Percentiles rank a stretch among this genome's conserved stretches.
Evolutionary conservation across 768 basidiomycete species (phyloP).

Genomic region (Boletus vinaceobasis): DNA sequence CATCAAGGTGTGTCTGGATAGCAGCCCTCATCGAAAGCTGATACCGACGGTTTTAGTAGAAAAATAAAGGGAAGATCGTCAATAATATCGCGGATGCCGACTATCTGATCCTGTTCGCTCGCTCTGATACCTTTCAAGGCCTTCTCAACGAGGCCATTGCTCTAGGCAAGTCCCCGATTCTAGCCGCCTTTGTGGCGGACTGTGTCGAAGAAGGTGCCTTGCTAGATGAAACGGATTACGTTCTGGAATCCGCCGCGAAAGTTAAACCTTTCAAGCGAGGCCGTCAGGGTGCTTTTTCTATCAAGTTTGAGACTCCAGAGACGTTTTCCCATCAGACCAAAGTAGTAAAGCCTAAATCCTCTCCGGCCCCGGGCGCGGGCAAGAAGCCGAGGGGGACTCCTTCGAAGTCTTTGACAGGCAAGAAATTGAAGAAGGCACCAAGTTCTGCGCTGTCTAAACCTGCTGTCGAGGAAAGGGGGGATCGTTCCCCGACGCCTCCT

Average conservation of each 20-base stretch:
- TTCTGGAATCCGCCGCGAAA: constrained; percentile 34
- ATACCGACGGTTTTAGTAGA: constrained; percentile 37
- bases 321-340: constrained; percentile 1
- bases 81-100: constrained; percentile 54
- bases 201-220: constrained; percentile 44
- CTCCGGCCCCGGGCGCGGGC: constrained; percentile 1
- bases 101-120: constrained; percentile 54
- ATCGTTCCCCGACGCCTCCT: constrained; percentile 48
- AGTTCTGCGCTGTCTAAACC: neutral
- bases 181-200: constrained; percentile 50
- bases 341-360: constrained; percentile 3
- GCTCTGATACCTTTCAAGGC: constrained; percentile 49
- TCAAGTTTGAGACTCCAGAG: constrained; percentile 11
- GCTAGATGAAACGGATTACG: constrained; percentile 44
- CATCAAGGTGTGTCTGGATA: constrained; percentile 52
- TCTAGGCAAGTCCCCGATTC: constrained; percentile 46
- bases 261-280: constrained; percentile 23
- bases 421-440: constrained; percentile 6
- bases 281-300: constrained; percentile 16
- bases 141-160: constrained; percentile 37
- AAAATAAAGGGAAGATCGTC: constrained; percentile 61
- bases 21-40: neutral
- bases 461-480: neutral
- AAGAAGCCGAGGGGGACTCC: constrained; percentile 4
- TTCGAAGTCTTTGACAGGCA: constrained; percentile 2